These are phyloP conservation scores for Penicillium sp. DNA, from an alignment of 2,329 filamentous ascomycete species.

Conservation along the genomic window DNA sequence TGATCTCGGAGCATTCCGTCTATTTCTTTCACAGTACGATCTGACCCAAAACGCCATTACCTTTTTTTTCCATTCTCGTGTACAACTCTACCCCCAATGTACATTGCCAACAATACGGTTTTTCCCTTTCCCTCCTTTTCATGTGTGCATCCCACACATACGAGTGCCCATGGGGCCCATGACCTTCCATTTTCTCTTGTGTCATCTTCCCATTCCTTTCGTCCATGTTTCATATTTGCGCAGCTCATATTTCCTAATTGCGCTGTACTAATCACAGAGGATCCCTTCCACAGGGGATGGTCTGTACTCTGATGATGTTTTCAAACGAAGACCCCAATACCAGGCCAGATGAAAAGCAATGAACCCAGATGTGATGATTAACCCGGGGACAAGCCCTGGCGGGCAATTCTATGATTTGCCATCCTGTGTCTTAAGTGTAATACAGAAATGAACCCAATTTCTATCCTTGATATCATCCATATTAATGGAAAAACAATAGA, in stretches of 20 bases:
- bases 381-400: constrained; percentile 4
- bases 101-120: constrained; percentile 11
- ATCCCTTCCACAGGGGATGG: constrained; percentile 6
- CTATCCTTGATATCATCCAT: constrained; percentile 2
- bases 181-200: constrained; percentile 11
- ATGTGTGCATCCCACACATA: constrained; percentile 14
- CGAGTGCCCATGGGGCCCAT: constrained; percentile 12
- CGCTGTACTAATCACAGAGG: constrained; percentile 21
- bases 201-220: constrained; percentile 14
- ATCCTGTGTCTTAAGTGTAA: constrained; percentile 8
- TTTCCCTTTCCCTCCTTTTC: constrained; percentile 10
- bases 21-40: constrained; percentile 6
- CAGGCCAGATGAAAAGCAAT: constrained; percentile 29
- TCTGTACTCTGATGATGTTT: constrained; percentile 18
- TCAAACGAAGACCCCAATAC: constrained; percentile 11
- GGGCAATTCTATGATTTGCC: constrained; percentile 7
- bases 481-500: background rate
- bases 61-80: constrained; percentile 15
- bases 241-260: constrained; percentile 25
- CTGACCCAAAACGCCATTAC: constrained; percentile 17
- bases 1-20: background rate
- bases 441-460: background rate
- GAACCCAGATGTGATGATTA: constrained; percentile 36
- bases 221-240: constrained; percentile 25
- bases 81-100: constrained; percentile 17